Evolutionary conservation across 2,329 filamentous ascomycete species (phyloP), one percentile per base, ranked within the genome.

Genomic region (Paraphaeosphaeria minitans): DNA sequence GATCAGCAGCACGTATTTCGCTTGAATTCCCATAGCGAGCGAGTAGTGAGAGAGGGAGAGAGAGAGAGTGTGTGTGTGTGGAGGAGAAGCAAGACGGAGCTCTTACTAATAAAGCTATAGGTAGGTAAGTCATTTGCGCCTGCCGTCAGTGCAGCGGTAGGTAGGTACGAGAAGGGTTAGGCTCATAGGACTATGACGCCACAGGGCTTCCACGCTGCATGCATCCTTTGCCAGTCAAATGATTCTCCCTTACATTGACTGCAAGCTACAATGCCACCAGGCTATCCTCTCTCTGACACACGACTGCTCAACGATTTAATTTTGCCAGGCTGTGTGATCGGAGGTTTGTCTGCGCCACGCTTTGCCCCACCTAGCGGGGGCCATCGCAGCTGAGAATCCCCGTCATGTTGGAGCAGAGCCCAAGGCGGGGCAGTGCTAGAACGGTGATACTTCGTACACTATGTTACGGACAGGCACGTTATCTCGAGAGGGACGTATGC

Each of bases 1-100:
- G 61, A 77, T 64, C 21, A 78, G 69, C 62, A 78, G 63, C 50
- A 75, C 41, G 57, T 76, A 72, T 56, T 72, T 75, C 22, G 68
- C 65, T 19, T 71, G 73, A 55, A 69, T 55, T 53, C 66, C 69
- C 75, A 77, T 77, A 45, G 33, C 42, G 54, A 61, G 43, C 41
- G 33, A 57, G 45, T 41, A 24, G 39, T 33, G 49, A 55, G 54
- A 42, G 50, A 61, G n/a, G n/a, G n/a, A n/a, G n/a, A n/a, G n/a
- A n/a, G n/a, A n/a, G n/a, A n/a, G 50, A 48, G 52, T 52, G 54
- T 51, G 47, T 55, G 46, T 27, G 33, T 22, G 43, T 22, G 21
- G 50, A 46, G 31, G 49, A 50, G 43, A 33, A 37, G 54, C 42
- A 35, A 51, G 50, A 43, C 21, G 35, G 22, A 14, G 35, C 35